Base-by-base conservation (phyloP, 306 rosid genomes). In the Dryas drummondii region DNA sequence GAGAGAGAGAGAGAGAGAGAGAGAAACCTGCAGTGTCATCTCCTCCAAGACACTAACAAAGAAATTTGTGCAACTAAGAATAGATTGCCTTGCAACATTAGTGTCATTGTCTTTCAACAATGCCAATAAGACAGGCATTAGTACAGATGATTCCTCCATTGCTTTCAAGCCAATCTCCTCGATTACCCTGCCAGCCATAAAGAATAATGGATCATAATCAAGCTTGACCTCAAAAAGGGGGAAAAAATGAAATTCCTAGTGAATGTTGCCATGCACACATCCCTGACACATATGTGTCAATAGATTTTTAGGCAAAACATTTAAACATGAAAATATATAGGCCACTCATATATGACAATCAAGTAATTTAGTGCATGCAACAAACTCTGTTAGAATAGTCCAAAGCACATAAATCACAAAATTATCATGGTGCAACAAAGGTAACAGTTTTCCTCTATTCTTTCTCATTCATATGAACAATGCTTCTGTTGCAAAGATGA, bases 121-220 rank as follows among this genome's bases (percentile, higher is more conserved):
- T 22, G 88, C 69, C 85, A 92, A 50, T 2, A 94, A 80, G 42
- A 84, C 82, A 22, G 93, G 78, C 82, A 92, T 88, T 68, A 94
- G 79, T 44, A 82, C 64, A 42, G 91, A 81, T 69, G 93, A 86
- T 80, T 90, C 73, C 71, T 92, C 92, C 82, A 67, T 86, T 40
- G 96, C 88, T 87, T 84, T 90, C 80, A 90, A 82, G 62, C 96
- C 87, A 79, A 92, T 80, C 63, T 90, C 99, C 84, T 90, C 99
- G 62, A 94, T 87, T 58, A 88, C 87, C 88, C 99, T 92, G 91
- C 46, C 74, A 76, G 65, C 79, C 53, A 46, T 14, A 77, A 45
- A 72, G 71, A 46, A 64, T 50, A 52, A 51, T 44, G 52, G 13
- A 56, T 50, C 7, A 44, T 6, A 60, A 58, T 13, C 26, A 60